These are phyloP conservation scores for Dendryphion nanum DNA, from an alignment of 2,329 filamentous ascomycete genomes.

Conservation along the genomic window DNA sequence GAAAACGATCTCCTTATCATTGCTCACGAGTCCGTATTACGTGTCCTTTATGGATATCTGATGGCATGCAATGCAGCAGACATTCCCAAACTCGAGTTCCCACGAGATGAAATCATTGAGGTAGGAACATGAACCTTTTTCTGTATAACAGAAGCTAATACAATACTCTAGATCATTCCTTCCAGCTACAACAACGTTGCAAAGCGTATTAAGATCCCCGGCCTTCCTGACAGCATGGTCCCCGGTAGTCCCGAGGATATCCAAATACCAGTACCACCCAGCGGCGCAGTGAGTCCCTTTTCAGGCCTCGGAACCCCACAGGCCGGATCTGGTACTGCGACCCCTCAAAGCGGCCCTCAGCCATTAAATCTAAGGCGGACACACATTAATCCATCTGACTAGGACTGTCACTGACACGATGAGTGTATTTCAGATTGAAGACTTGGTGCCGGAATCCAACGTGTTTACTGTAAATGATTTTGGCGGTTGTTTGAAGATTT, in stretches of 20 bases:
- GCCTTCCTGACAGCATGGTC: constrained; percentile 63
- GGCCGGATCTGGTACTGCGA: constrained; percentile 24
- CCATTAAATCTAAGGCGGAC: constrained; percentile 26
- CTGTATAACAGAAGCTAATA: constrained; percentile 7
- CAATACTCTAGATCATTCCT: constrained; percentile 69
- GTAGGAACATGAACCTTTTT: constrained; percentile 37
- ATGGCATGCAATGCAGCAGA: constrained; percentile 98
- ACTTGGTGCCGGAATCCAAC: too few relatives aligned
- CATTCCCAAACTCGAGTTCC: constrained; percentile 90
- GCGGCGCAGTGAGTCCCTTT: constrained; percentile 47
- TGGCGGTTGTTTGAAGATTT: too few relatives aligned
- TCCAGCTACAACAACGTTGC: constrained; percentile 97
- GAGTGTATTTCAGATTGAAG: background rate
- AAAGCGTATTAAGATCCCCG: constrained; percentile 82
- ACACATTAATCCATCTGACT: constrained; percentile 31
- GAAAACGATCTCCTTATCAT: constrained; percentile 98
- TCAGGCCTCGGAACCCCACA: constrained; percentile 40
- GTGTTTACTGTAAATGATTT: too few relatives aligned
- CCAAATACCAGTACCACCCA: constrained; percentile 70
- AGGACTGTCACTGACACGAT: constrained; percentile 1
- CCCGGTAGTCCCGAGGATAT: constrained; percentile 79
- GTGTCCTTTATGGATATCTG: constrained; percentile 93
- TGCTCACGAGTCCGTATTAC: constrained; percentile 94
- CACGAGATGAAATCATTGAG: constrained; percentile 96
- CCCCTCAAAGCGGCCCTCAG: constrained; percentile 18